A percentile compares a stretch with the other conserved stretches of the same genome.
Conservation (phyloP, 1,284 basidiomycete species). For the Boletellus dicymbophilus region DNA sequence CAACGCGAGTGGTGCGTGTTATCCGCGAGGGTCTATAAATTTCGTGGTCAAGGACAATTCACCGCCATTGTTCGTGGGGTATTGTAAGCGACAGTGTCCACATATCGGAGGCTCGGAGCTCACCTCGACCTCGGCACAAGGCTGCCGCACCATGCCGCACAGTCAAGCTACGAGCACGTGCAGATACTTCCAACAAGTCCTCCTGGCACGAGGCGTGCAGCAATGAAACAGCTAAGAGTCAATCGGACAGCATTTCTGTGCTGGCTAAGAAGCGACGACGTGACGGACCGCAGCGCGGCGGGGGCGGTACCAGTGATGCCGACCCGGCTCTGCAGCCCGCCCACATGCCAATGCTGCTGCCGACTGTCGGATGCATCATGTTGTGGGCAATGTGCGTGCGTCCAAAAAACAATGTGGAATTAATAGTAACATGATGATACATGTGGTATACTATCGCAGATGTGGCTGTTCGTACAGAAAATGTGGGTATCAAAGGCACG, state of each 20-base stretch:
- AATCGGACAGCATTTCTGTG: background rate
- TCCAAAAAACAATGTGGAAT: no score
- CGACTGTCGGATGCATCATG: no score
- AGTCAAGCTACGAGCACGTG: slow-evolving; percentile 16
- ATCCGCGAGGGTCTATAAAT: slow-evolving; percentile 26
- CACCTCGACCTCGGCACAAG: slow-evolving; percentile 17
- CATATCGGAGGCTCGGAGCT: slow-evolving; percentile 9
- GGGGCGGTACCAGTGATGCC: no score
- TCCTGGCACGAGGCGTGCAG: slow-evolving; percentile 22
- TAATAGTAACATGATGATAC: slow-evolving; percentile 1
- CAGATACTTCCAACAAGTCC: slow-evolving; percentile 2
- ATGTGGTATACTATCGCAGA: slow-evolving; percentile 3
- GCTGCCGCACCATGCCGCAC: slow-evolving; percentile 14
- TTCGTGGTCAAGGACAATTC: slow-evolving; percentile 15
- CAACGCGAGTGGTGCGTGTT: slow-evolving; percentile 34
- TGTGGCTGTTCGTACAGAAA: slow-evolving; percentile 13
- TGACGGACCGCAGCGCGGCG: no score
- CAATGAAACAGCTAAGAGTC: no score
- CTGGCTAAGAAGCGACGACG: no score
- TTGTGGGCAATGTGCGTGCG: no score
- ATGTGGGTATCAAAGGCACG: slow-evolving; percentile 19
- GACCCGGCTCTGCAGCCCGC: no score
- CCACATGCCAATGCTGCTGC: no score
- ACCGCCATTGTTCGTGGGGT: slow-evolving; percentile 12
- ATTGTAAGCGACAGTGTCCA: slow-evolving; percentile 8